Conservation (phyloP, 148 eudicot species). For the Fagopyrum homotropicum region DNA sequence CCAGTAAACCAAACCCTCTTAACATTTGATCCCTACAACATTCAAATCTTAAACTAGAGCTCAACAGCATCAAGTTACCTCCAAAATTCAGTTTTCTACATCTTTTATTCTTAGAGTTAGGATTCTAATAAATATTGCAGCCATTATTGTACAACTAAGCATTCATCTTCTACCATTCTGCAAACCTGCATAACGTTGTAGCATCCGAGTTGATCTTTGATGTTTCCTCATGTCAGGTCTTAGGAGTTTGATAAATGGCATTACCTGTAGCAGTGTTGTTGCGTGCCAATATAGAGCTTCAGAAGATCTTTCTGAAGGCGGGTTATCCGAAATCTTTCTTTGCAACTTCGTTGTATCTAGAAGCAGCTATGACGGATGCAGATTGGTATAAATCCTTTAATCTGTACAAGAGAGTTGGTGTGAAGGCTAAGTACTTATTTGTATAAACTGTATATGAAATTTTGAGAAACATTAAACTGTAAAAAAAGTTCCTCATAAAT, state of each 20-base stretch:
- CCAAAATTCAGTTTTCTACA: conserved; percentile 11
- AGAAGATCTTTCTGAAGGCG: conserved; percentile 59
- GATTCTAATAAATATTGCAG: background rate
- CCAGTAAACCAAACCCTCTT: background rate
- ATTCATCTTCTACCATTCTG: background rate
- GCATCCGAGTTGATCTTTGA: conserved; percentile 3
- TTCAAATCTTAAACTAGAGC: background rate
- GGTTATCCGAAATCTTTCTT: conserved; percentile 67
- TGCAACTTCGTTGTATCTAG: conserved; percentile 34
- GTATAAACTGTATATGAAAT: background rate
- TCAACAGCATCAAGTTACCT: background rate
- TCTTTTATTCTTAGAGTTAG: background rate
- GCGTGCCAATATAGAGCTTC: conserved; percentile 12
- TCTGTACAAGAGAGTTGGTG: conserved; percentile 29
- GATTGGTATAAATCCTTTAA: conserved; percentile 73
- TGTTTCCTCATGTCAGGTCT: background rate
- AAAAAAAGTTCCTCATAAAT: too few species aligned
- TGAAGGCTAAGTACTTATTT: too few species aligned
- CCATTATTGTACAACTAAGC: background rate
- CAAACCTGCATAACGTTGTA: background rate
- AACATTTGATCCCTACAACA: background rate
- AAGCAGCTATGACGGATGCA: conserved; percentile 22
- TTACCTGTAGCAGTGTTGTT: background rate
- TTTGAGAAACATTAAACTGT: too few species aligned
- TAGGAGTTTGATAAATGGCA: background rate